A percentile compares a stretch with the other conserved stretches of the same genome.
Evolutionary conservation across 805 yeast species (phyloP).

Genomic region (Candida anglica): DNA sequence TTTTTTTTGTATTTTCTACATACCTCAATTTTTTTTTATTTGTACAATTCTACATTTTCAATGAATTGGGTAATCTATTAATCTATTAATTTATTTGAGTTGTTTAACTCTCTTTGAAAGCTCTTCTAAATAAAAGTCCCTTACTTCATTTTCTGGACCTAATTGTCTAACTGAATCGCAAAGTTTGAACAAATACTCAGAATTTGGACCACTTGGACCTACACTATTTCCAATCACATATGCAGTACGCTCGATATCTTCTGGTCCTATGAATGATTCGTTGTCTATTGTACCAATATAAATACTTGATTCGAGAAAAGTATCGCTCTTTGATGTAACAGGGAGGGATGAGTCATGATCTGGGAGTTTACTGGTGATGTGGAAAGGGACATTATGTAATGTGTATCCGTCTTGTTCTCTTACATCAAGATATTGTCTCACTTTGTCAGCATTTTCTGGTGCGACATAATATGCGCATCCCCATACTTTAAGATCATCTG

Average conservation of each 20-base stretch:
- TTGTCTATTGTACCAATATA: slow-evolving; percentile 84
- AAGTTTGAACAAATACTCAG: slow-evolving; percentile 62
- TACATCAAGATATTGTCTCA: slow-evolving; percentile 65
- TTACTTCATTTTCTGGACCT: slow-evolving; percentile 8
- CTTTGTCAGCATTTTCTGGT: slow-evolving; percentile 56
- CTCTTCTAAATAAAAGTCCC: slow-evolving; percentile 35
- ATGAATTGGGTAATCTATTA: neutral
- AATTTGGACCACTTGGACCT: slow-evolving; percentile 84
- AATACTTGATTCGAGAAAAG: slow-evolving; percentile 53
- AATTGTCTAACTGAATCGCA: slow-evolving; percentile 39
- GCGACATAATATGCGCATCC: slow-evolving; percentile 84
- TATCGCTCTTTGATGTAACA: no score
- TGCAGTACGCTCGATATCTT: slow-evolving; percentile 57
- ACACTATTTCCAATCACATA: slow-evolving; percentile 45
- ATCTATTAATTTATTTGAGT: no score
- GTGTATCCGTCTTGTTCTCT: slow-evolving; percentile 91
- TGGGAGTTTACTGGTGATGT: slow-evolving; percentile 28
- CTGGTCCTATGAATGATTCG: slow-evolving; percentile 84
- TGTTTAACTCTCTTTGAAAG: slow-evolving; percentile 12
- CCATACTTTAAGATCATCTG: slow-evolving; percentile 54
- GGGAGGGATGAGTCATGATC: slow-evolving; percentile 4
- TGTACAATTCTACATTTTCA: neutral
- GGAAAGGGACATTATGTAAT: slow-evolving; percentile 61
- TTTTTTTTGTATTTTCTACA: slow-evolving; percentile 9
- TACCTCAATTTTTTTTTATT: neutral